Percentiles rank a stretch among this genome's conserved stretches.
Evolutionary conservation across 257 asterid species (phyloP).

Genomic region (Nicotiana attenuata): DNA sequence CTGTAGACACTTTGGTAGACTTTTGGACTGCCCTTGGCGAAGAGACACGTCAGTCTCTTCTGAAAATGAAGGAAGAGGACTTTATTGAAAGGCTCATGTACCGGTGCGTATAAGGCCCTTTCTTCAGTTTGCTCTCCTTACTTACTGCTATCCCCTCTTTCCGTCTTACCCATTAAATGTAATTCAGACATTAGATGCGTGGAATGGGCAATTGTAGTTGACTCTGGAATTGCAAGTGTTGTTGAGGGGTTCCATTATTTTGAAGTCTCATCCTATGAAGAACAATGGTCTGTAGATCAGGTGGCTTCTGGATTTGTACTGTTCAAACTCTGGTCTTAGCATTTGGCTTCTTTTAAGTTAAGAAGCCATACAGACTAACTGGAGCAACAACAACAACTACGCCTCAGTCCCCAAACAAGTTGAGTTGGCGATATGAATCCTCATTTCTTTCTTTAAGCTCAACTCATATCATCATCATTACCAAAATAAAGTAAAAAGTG

Average conservation of each 20-base stretch:
- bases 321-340: not conserved
- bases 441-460: too few species aligned
- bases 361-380: not conserved
- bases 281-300: not conserved
- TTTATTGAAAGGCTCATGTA: slow-evolving; percentile 92
- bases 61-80: slow-evolving; percentile 98
- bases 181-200: not conserved
- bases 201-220: not conserved
- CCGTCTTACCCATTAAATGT: not conserved
- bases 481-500: too few species aligned
- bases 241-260: slow-evolving; percentile 2
- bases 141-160: not conserved
- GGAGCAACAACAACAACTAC: not conserved
- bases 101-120: slow-evolving; percentile 45
- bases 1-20: slow-evolving; percentile 94
- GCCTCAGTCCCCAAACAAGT: too few species aligned
- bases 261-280: slow-evolving; percentile 4
- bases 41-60: slow-evolving; percentile 86
- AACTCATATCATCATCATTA: too few species aligned
- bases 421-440: too few species aligned
- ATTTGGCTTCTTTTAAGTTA: not conserved
- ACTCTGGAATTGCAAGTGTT: not conserved
- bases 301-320: not conserved
- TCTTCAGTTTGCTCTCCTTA: not conserved
- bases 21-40: slow-evolving; percentile 99